Conservation (phyloP, 192 early-diverging fungal genomes). For the Martensiomyces pterosporus region DNA sequence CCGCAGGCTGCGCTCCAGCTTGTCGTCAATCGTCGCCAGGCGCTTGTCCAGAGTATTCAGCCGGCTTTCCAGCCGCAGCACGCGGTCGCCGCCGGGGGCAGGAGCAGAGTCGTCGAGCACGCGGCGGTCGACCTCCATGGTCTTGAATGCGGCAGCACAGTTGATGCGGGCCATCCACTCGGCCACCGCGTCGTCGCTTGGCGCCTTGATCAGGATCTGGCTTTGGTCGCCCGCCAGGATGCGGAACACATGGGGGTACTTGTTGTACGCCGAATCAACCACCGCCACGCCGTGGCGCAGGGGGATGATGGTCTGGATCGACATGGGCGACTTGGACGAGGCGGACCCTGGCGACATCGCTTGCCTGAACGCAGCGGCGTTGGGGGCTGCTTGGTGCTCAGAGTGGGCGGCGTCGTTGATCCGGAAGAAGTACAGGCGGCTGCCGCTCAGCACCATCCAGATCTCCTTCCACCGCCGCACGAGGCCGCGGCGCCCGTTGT, state of each 20-base stretch:
- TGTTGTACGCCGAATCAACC: constrained; percentile 64
- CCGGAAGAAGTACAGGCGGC: constrained; percentile 69
- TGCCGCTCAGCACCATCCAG: constrained; percentile 75
- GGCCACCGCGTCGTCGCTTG: constrained; percentile 64
- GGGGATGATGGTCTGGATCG: constrained; percentile 53
- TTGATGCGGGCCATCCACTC: constrained; percentile 81
- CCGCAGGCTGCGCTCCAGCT: constrained; percentile 54
- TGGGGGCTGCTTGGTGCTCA: constrained; percentile 37
- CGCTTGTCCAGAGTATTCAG: constrained; percentile 51
- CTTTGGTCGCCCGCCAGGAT: constrained; percentile 65
- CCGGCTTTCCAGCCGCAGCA: constrained; percentile 37
- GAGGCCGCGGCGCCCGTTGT: constrained; percentile 60
- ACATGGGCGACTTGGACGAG: constrained; percentile 12
- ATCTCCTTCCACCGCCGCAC: constrained; percentile 70
- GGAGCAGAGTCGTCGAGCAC: constrained; percentile 1
- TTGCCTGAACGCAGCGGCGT: neutral
- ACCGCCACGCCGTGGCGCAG: constrained; percentile 64
- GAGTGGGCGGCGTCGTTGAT: constrained; percentile 52
- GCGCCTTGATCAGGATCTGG: constrained; percentile 67
- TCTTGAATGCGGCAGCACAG: constrained; percentile 73
- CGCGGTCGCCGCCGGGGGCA: no score
- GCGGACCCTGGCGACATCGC: neutral
- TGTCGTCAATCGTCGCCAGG: constrained; percentile 50
- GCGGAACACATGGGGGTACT: constrained; percentile 79
- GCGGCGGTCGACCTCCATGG: constrained; percentile 45